Evolutionary conservation across 768 basidiomycete genomes (phyloP), one percentile per base, ranked within the genome.

Genomic region (Calocybe cyanea): DNA sequence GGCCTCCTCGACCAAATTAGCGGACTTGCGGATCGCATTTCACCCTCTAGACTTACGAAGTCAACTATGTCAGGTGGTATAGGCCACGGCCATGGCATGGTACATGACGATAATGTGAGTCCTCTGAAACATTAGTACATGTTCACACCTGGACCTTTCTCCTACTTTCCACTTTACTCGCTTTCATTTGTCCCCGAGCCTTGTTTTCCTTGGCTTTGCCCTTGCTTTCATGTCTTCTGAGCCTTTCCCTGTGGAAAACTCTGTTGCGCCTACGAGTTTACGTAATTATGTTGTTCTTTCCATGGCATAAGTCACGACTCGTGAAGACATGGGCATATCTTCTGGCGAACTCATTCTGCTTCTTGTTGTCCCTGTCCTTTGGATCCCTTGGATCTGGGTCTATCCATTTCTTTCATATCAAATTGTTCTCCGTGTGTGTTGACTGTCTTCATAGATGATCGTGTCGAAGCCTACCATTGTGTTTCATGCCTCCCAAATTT

Each of bases 391-490:
- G 82, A 75, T 85, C 55, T 83, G 82, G 83, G 85, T 87, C 57
- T 61, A 55, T 59, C 32, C 40, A 53, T 45, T 56, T 54, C 42
- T n/a, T n/a, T 46, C 19, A 28, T 28, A 28, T 11, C 25, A 11
- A 6, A 11, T 28, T 28, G 25, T 11, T 28, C 25, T 17, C 6
- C 30, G 31, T 19, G 23, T 39, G 28, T 18, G 32, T n/a, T 31
- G 33, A 38, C 48, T 25, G 43, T 30, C 14, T 14, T 24, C 54
- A 15, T 54, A 92, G 90, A 88, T 91, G 87, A 91, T 92, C 55
- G 80, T 92, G 37, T 84, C 87, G 18, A 91, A 90, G 69, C 83
- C 87, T 6, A 73, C 82, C 50, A 87, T 92, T 59, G 73, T 90
- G 45, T 82, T 83, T 60, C 81, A 87, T 61, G 63, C 78, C 23